These are phyloP conservation scores for Pancytospora philotis DNA, from an alignment of 371 early-diverging fungal genomes.

Conservation along the genomic window DNA sequence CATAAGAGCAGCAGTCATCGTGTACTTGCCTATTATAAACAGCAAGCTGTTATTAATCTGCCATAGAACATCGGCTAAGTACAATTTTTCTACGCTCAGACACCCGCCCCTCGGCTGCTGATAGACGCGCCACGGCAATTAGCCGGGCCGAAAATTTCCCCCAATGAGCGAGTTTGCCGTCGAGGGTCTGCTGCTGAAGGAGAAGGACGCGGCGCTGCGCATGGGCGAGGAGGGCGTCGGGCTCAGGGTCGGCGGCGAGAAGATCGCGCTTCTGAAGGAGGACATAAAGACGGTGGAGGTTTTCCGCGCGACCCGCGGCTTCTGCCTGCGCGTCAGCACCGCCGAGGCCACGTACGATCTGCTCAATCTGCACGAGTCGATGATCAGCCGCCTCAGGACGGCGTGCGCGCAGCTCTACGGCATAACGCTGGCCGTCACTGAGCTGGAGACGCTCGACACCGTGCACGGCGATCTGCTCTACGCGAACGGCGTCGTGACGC, in stretches of 20 bases:
- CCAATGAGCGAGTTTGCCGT: neutral
- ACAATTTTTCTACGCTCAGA: no score
- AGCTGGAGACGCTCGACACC: constrained; percentile 45
- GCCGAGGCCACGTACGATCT: constrained; percentile 35
- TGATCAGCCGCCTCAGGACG: constrained; percentile 44
- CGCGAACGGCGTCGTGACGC: constrained; percentile 44
- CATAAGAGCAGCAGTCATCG: no score
- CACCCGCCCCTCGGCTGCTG: no score
- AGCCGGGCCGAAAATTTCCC: no score
- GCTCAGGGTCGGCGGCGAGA: constrained; percentile 42
- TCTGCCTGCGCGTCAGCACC: constrained; percentile 40
- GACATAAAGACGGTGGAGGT: constrained; percentile 53
- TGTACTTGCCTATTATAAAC: no score
- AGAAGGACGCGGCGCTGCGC: constrained; percentile 35
- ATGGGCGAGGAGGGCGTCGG: constrained; percentile 53
- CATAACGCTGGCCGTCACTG: constrained; percentile 47
- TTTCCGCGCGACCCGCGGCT: constrained; percentile 44
- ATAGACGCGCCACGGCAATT: no score
- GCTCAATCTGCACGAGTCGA: constrained; percentile 40
- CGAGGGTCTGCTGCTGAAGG: neutral
- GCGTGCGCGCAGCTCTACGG: constrained; percentile 39
- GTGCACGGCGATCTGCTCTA: constrained; percentile 46
- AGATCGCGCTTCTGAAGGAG: constrained; percentile 42
- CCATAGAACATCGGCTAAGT: no score
- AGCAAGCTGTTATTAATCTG: no score